phyloP scores from a whole-genome alignment of 73 alveolate species.

The Durusdinium trenchii region DNA sequence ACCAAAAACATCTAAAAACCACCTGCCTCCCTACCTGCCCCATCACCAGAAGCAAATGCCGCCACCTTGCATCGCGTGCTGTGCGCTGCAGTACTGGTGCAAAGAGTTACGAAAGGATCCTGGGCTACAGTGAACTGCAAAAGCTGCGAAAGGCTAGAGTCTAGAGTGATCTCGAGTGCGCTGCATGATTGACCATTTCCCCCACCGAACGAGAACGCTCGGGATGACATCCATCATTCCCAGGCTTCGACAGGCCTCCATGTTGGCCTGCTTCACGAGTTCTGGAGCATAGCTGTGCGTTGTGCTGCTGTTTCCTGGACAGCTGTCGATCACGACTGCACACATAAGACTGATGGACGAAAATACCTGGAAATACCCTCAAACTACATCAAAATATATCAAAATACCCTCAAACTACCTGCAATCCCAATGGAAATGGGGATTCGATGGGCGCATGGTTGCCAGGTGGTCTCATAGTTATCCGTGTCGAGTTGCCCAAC shows the following conservation, averaged over 20 bases:
- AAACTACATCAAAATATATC: too few relatives aligned
- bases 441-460: not conserved
- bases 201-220: not conserved
- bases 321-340: not conserved
- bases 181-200: not conserved
- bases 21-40: not conserved
- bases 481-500: not conserved
- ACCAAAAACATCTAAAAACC: too few relatives aligned
- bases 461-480: not conserved
- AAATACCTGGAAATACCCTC: too few relatives aligned
- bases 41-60: conserved; percentile 6
- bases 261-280: conserved; percentile 31
- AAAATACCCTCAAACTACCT: too few relatives aligned
- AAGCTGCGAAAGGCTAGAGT: too few relatives aligned
- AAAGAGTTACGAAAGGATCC: too few relatives aligned
- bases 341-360: not conserved
- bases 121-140: too few relatives aligned
- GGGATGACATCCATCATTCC: not conserved
- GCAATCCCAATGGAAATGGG: not conserved
- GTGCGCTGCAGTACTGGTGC: too few relatives aligned
- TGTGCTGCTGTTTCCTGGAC: not conserved
- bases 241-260: not conserved
- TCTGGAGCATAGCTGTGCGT: conserved; percentile 50
- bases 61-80: not conserved
- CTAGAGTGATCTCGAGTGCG: too few relatives aligned